Evolutionary conservation across 2,329 filamentous ascomycete species (phyloP).

Genomic region (Penicillium sp.): DNA sequence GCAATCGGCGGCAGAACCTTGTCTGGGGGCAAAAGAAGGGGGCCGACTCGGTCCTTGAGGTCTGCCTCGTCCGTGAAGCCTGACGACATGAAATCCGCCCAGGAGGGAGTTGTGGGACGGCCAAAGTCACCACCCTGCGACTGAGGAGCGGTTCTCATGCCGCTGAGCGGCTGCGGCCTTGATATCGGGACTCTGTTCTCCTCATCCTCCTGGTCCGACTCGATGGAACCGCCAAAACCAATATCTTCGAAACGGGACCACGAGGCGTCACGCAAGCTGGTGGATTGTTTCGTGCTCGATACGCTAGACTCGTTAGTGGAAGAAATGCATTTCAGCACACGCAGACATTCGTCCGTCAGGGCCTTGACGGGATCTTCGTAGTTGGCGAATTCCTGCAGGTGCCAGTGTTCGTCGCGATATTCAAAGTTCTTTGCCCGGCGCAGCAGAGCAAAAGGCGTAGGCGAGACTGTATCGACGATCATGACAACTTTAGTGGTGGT

Average conservation of each 20-base stretch:
- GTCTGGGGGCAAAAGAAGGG: conserved; percentile 84
- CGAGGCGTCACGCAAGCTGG: conserved; percentile 79
- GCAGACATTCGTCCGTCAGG: conserved; percentile 89
- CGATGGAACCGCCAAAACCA: conserved; percentile 79
- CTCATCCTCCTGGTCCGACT: conserved; percentile 71
- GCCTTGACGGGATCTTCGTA: conserved; percentile 88
- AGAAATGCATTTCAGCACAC: conserved; percentile 87
- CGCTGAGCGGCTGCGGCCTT: conserved; percentile 51
- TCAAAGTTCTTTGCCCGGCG: conserved; percentile 93
- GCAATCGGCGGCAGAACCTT: conserved; percentile 86
- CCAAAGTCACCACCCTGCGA: conserved; percentile 71
- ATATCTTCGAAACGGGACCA: conserved; percentile 98
- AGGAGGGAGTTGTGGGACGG: conserved; percentile 92
- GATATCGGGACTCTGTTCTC: conserved; percentile 35
- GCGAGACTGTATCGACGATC: conserved; percentile 94
- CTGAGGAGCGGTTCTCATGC: conserved; percentile 69
- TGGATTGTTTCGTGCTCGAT: conserved; percentile 72
- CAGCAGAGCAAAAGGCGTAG: conserved; percentile 88
- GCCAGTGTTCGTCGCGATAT: conserved; percentile 85
- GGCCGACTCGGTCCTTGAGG: conserved; percentile 63
- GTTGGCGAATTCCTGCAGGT: conserved; percentile 83
- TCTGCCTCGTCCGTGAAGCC: conserved; percentile 82
- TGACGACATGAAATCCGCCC: conserved; percentile 95
- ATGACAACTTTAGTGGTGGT: conserved; percentile 89
- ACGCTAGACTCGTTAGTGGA: conserved; percentile 84